phyloP scores from a whole-genome alignment of 176 grass and related monocot species.

The Tillandsia leiboldiana region DNA sequence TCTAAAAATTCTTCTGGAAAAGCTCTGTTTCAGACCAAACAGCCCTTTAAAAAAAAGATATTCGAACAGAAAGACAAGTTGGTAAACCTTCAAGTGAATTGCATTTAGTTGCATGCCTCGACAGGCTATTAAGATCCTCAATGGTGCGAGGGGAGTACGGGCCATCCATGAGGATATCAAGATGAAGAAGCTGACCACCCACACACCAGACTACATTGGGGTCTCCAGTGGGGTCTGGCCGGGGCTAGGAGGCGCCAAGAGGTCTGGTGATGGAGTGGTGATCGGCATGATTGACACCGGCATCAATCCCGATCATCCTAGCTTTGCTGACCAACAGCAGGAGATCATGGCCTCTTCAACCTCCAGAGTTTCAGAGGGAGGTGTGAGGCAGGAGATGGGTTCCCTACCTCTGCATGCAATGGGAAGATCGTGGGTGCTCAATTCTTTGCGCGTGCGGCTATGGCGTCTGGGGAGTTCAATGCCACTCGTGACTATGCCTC shows the following conservation, averaged over 20 bases:
- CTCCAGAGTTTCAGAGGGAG: conserved; percentile 59
- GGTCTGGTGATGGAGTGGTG: conserved; percentile 58
- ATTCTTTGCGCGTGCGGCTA: conserved; percentile 59
- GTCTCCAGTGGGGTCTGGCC: conserved; percentile 60
- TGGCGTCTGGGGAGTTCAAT: conserved; percentile 73
- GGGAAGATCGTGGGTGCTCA: conserved; percentile 80
- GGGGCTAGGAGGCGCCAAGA: conserved; percentile 46
- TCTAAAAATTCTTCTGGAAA: too few relatives aligned
- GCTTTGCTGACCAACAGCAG: conserved; percentile 38
- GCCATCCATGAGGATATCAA: conserved; percentile 73
- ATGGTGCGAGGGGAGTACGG: conserved; percentile 58
- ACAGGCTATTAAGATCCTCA: conserved; percentile 41
- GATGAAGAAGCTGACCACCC: conserved; percentile 55
- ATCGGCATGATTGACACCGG: conserved; percentile 94
- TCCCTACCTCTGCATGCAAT: conserved; percentile 57
- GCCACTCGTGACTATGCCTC: conserved; percentile 76
- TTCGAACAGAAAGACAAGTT: too few relatives aligned
- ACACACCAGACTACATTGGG: conserved; percentile 71
- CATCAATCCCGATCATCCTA: conserved; percentile 74
- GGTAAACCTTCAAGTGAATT: not conserved
- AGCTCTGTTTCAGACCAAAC: too few relatives aligned
- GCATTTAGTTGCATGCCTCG: conserved; percentile 15
- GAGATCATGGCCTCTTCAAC: conserved; percentile 13
- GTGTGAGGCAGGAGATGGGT: conserved; percentile 53
- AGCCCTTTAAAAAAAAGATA: too few relatives aligned